phyloP scores from a whole-genome alignment of 2,329 filamentous ascomycete genomes.

The Tolypocladium ophioglossoides region DNA sequence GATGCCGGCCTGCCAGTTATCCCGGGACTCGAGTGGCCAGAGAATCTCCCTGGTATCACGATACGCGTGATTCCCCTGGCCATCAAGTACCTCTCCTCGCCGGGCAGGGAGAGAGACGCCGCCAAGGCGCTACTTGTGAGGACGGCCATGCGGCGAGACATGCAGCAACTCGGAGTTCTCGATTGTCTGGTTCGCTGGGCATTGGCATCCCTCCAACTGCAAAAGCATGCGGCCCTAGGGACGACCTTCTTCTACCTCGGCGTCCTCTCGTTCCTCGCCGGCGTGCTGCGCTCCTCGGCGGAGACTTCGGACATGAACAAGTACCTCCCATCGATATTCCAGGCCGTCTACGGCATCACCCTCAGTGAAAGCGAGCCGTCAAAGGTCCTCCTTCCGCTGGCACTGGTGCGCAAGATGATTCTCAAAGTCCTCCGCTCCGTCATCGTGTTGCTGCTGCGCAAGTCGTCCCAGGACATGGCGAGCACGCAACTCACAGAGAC shows the following conservation, averaged over 20 bases:
- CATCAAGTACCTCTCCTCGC: slow-evolving; percentile 57
- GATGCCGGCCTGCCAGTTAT: slow-evolving; percentile 32
- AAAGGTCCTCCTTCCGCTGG: slow-evolving; percentile 54
- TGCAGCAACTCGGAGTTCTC: slow-evolving; percentile 68
- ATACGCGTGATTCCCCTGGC: slow-evolving; percentile 61
- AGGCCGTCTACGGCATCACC: slow-evolving; percentile 49
- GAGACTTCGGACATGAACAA: slow-evolving; percentile 65
- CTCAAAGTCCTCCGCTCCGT: slow-evolving; percentile 79
- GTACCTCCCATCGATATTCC: slow-evolving; percentile 56
- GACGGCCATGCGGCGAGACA: slow-evolving; percentile 74
- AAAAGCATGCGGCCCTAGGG: slow-evolving; percentile 20
- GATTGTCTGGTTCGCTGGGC: slow-evolving; percentile 61
- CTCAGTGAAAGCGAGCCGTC: slow-evolving; percentile 36
- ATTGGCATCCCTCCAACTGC: slow-evolving; percentile 45
- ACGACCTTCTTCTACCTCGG: slow-evolving; percentile 71
- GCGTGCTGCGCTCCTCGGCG: slow-evolving; percentile 56
- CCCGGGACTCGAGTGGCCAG: slow-evolving; percentile 43
- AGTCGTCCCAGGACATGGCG: slow-evolving; percentile 27
- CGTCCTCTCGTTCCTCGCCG: slow-evolving; percentile 67
- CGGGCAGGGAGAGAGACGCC: slow-evolving; percentile 82
- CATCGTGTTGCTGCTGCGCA: slow-evolving; percentile 53
- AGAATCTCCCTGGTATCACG: slow-evolving; percentile 57
- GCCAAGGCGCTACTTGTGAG: slow-evolving; percentile 76
- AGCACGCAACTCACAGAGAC: slow-evolving; percentile 58
- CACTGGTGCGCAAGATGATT: slow-evolving; percentile 68